Evolutionary conservation across 495 filamentous ascomycete genomes (phyloP).

Genomic region (Choiromyces venosus): DNA sequence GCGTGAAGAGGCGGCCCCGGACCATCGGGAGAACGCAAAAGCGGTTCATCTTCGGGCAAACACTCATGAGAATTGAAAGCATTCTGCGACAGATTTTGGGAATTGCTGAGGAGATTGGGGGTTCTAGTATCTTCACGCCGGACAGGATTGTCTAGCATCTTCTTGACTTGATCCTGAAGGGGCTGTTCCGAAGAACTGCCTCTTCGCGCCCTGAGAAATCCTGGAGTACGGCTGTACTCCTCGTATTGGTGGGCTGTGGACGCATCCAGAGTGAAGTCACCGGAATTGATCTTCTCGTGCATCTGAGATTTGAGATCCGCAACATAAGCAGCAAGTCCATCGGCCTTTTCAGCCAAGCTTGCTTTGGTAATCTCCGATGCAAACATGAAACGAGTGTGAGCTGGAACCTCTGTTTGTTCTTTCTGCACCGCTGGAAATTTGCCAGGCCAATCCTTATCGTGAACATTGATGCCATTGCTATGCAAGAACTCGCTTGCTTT

Average conservation of each 20-base stretch:
- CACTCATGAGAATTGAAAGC: not conserved
- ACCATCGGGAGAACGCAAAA: not conserved
- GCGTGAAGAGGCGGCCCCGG: not conserved
- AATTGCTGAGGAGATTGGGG: not conserved
- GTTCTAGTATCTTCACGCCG: not conserved
- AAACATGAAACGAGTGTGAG: not conserved
- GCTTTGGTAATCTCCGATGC: not conserved
- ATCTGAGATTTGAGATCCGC: not conserved
- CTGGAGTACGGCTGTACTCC: not conserved
- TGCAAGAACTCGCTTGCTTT: too few relatives aligned
- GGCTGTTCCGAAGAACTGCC: too few relatives aligned
- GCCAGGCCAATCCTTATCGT: not conserved
- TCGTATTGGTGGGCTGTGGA: not conserved
- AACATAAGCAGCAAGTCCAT: not conserved
- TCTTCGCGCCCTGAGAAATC: not conserved
- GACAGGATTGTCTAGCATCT: not conserved
- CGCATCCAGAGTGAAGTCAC: not conserved
- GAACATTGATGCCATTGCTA: too few relatives aligned
- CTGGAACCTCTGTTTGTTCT: not conserved
- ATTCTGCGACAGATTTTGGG: not conserved
- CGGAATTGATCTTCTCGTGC: not conserved
- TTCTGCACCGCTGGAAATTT: not conserved
- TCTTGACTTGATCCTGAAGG: too few relatives aligned
- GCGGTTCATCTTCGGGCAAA: not conserved
- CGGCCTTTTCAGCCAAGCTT: not conserved